Base-by-base conservation (phyloP, 805 yeast species). In the Saccharomycopsis schoenii region DNA sequence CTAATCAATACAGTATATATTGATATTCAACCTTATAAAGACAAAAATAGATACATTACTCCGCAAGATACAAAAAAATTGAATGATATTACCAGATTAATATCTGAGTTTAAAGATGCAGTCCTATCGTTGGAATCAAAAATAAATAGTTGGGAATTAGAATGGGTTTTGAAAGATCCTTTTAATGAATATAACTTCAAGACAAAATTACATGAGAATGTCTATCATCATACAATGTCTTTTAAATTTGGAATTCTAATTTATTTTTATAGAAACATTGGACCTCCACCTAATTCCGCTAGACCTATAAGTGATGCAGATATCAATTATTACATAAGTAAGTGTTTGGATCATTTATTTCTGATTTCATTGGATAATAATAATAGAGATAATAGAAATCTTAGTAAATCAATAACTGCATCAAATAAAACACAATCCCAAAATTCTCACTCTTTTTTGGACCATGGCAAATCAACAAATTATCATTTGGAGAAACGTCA, bases 161-260 rank as follows among this genome's bases (percentile, higher is more conserved):
- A 89, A 70, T 89, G 96, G 93, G 79, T 79, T 43, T 75, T 86
- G 58, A 76, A 70, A 59, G 72, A 74, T 34, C 68, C 25, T 59
- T 39, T 15, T 19, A 25, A 47, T 11, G 39, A 34, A 10, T 42
- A 52, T 25, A 43, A 47, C 37, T 62, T 1, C 68, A 67, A n/a
- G 62, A 65, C 69, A 67, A 34, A 67, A 68, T 37, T 73, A 39
- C 85, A 86, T 62, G 86, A 86, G 68, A 92, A 88, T 1, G 80
- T 90, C 15, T 85, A 81, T 68, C 93, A 89, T 67, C 96, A 90
- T 70, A 84, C 86, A 25, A 77, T 84, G 78, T 86, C 96, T 9
- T 89, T 90, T 68, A 85, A 88, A 69, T 82, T 86, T 62, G 88
- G 88, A 0, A 71, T 90, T 36, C 74, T 83, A 12, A 84, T 90